Conservation (phyloP, 371 early-diverging fungal species). For the Smittium mucronatum region DNA sequence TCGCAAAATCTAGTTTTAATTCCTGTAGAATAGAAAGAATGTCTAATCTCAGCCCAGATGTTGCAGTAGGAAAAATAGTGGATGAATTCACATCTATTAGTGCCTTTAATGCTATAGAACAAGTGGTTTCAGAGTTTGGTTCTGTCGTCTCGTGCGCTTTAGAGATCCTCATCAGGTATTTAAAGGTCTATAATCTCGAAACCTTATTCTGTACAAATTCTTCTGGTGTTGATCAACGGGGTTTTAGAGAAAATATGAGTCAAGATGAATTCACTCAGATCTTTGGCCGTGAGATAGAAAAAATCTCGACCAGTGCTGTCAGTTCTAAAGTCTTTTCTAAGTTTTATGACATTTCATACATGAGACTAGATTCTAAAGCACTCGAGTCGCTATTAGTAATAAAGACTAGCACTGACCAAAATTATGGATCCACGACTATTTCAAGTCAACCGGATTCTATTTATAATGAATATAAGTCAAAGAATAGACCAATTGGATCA, state of each 20-base stretch:
- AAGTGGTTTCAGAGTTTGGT: not conserved
- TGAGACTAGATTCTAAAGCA: constrained; percentile 66
- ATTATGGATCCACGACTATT: too few relatives aligned
- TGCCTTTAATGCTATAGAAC: constrained; percentile 1
- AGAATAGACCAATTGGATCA: too few relatives aligned
- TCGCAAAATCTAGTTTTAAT: not conserved
- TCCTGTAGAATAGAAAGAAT: not conserved
- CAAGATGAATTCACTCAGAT: too few relatives aligned
- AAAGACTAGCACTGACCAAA: not conserved
- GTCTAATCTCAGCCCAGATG: not conserved
- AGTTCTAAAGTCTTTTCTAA: constrained; percentile 41
- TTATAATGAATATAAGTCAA: too few relatives aligned
- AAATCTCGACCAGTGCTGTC: too few relatives aligned
- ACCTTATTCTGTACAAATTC: constrained; percentile 4
- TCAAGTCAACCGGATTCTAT: constrained; percentile 1
- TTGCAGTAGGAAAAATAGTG: not conserved
- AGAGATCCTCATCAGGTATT: constrained; percentile 17
- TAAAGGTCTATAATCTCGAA: constrained; percentile 18
- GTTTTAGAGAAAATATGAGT: too few relatives aligned
- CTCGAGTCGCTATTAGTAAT: constrained; percentile 24
- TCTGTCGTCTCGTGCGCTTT: constrained; percentile 12
- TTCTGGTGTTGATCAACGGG: too few relatives aligned
- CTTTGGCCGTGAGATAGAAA: too few relatives aligned
- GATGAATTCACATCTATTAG: not conserved
- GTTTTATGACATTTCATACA: constrained; percentile 51